These are phyloP conservation scores for Aquanectria penicillioides DNA, from an alignment of 2,329 filamentous ascomycete species.

Conservation along the genomic window DNA sequence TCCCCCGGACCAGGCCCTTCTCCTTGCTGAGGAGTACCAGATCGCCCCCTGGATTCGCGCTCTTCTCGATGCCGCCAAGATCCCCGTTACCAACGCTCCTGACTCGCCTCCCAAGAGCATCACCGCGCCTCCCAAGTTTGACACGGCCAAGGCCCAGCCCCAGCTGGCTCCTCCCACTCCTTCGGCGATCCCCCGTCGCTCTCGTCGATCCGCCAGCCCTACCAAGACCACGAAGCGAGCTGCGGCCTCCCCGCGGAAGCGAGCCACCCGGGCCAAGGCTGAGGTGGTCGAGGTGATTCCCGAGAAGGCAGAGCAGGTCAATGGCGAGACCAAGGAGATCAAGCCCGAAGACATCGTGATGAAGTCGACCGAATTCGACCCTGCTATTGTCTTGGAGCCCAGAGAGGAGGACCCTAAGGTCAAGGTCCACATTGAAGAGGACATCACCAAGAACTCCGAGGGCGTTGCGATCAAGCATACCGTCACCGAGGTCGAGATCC, in stretches of 20 bases:
- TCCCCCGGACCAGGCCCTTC: conserved; percentile 81
- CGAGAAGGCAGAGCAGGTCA: conserved; percentile 43
- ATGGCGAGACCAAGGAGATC: conserved; percentile 44
- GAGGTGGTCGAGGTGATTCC: conserved; percentile 47
- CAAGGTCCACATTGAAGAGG: conserved; percentile 76
- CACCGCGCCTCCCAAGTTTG: conserved; percentile 82
- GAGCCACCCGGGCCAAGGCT: conserved; percentile 56
- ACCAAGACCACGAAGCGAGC: conserved; percentile 59
- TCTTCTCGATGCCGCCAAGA: conserved; percentile 88
- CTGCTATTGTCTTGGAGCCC: conserved; percentile 59
- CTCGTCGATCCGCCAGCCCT: conserved; percentile 67
- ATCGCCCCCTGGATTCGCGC: conserved; percentile 90
- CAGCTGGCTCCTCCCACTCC: conserved; percentile 62
- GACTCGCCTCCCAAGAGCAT: conserved; percentile 81
- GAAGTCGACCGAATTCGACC: conserved; percentile 62
- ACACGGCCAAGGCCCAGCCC: conserved; percentile 59
- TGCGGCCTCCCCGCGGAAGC: conserved; percentile 65
- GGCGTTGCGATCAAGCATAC: conserved; percentile 76
- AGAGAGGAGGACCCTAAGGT: conserved; percentile 69
- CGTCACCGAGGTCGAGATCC: conserved; percentile 80
- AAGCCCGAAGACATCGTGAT: conserved; percentile 50
- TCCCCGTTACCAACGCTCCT: conserved; percentile 66
- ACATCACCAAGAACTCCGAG: conserved; percentile 61
- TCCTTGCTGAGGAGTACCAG: conserved; percentile 86
- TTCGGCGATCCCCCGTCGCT: conserved; percentile 56